Evolutionary conservation across 2,329 filamentous ascomycete genomes (phyloP).

Genomic region (Ceratocystis cubensis): DNA sequence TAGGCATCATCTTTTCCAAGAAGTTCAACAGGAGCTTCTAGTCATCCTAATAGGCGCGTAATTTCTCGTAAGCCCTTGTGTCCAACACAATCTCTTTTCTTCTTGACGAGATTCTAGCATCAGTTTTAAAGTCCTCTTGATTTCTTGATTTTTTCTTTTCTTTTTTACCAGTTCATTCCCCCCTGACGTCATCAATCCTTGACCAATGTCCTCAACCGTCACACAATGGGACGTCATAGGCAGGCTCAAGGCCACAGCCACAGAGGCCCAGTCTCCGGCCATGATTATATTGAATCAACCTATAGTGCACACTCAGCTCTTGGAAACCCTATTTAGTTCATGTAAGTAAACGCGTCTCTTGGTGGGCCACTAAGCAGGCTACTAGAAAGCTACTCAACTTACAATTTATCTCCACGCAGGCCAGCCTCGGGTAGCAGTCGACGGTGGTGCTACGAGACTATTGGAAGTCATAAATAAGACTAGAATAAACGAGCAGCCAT

Average conservation of each 20-base stretch:
- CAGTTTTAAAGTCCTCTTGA: too few species aligned
- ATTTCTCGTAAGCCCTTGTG: too few species aligned
- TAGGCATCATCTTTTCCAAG: background rate
- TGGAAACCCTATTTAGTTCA: conserved; percentile 27
- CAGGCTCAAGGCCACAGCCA: conserved; percentile 6
- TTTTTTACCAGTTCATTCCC: background rate
- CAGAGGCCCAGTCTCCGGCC: conserved; percentile 28
- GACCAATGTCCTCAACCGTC: conserved; percentile 1
- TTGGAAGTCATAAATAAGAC: conserved; percentile 29
- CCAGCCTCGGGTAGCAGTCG: conserved; percentile 62
- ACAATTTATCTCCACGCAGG: conserved; percentile 33
- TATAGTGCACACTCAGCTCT: conserved; percentile 34
- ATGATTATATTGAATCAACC: conserved; percentile 43
- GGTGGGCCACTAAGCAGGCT: background rate
- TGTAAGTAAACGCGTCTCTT: background rate
- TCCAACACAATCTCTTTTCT: too few species aligned
- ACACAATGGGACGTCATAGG: conserved; percentile 19
- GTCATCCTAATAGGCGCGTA: too few species aligned
- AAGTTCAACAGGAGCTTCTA: too few species aligned
- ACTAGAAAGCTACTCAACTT: too few species aligned
- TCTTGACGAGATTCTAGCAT: too few species aligned
- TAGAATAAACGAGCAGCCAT: conserved; percentile 10
- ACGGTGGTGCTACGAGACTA: conserved; percentile 80
- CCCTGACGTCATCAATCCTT: conserved; percentile 8
- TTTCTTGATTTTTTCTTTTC: too few species aligned